Evolutionary conservation across 306 rosid genomes (phyloP).

Genomic region (Quercus mongolica): DNA sequence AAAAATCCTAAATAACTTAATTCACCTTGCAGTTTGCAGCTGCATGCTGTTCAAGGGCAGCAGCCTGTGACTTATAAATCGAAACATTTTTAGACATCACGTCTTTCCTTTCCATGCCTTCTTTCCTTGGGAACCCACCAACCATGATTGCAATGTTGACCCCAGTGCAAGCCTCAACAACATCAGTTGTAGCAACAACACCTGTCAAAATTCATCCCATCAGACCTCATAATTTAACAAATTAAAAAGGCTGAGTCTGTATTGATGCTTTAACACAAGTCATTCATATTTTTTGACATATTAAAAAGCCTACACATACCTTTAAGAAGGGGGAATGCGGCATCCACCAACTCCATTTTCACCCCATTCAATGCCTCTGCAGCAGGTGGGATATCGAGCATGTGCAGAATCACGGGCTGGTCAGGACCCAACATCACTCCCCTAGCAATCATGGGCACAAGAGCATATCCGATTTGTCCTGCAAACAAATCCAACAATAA

Average conservation of each 20-base stretch:
- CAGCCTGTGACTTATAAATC: constrained; percentile 94
- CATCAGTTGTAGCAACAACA: constrained; percentile 99
- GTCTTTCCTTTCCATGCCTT: constrained; percentile 98
- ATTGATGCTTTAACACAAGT: not conserved
- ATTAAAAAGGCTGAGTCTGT: not conserved
- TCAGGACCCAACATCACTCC: constrained; percentile 90
- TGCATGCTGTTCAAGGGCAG: constrained; percentile 90
- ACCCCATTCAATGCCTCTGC: constrained; percentile 94
- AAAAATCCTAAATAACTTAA: not conserved
- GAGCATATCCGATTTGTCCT: constrained; percentile 99
- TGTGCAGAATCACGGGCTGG: constrained; percentile 94
- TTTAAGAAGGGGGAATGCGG: constrained; percentile 90
- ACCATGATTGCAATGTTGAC: constrained; percentile 91
- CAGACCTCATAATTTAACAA: not conserved
- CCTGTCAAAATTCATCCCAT: constrained; percentile 47
- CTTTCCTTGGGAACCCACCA: constrained; percentile 99
- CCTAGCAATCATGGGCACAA: constrained; percentile 97
- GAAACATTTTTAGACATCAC: constrained; percentile 95
- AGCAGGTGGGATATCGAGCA: constrained; percentile 90
- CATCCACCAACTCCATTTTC: constrained; percentile 93
- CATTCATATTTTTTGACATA: not conserved
- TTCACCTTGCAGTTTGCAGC: constrained; percentile 93
- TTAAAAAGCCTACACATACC: constrained; percentile 30
- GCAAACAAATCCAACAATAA: constrained; percentile 30
- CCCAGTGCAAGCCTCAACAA: constrained; percentile 91